phyloP scores from a whole-genome alignment of 495 filamentous ascomycete species.

The Aspergillus avenaceus region DNA sequence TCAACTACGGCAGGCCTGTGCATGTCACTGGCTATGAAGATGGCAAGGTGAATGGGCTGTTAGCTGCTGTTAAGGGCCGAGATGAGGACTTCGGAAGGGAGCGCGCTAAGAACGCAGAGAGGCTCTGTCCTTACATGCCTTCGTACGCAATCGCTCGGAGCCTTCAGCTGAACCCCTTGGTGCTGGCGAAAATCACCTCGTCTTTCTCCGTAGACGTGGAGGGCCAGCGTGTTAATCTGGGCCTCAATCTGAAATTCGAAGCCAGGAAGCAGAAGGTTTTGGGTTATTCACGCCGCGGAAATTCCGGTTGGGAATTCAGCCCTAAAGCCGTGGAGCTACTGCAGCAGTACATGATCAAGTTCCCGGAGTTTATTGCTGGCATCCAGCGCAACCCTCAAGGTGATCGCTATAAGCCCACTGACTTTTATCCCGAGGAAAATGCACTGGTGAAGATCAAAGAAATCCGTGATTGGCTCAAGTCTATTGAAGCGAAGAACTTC shows the following conservation, averaged over 20 bases:
- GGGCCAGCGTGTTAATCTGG: constrained; percentile 78
- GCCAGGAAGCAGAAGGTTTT: constrained; percentile 91
- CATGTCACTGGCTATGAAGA: constrained; percentile 72
- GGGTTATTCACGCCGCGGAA: constrained; percentile 83
- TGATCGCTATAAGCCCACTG: constrained; percentile 72
- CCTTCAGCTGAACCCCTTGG: constrained; percentile 76
- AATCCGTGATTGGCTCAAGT: constrained; percentile 88
- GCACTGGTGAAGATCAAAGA: constrained; percentile 66
- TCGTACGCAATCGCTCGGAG: constrained; percentile 81
- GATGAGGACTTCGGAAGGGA: constrained; percentile 78
- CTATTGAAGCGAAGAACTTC: constrained; percentile 81
- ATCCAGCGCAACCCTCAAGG: constrained; percentile 73
- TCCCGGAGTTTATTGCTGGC: constrained; percentile 90
- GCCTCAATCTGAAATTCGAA: constrained; percentile 96
- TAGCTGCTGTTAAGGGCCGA: constrained; percentile 61
- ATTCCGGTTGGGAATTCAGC: constrained; percentile 93
- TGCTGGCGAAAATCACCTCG: constrained; percentile 92
- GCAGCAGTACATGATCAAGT: constrained; percentile 82
- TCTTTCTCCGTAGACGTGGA: constrained; percentile 80
- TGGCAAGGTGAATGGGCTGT: constrained; percentile 70
- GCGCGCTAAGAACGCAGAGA: constrained; percentile 64
- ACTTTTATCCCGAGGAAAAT: constrained; percentile 73
- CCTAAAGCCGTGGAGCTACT: constrained; percentile 76
- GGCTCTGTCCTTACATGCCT: constrained; percentile 69
- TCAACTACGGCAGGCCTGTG: constrained; percentile 84